These are phyloP conservation scores for Xerocomus spinulosus DNA, from an alignment of 768 basidiomycete genomes.

Conservation along the genomic window DNA sequence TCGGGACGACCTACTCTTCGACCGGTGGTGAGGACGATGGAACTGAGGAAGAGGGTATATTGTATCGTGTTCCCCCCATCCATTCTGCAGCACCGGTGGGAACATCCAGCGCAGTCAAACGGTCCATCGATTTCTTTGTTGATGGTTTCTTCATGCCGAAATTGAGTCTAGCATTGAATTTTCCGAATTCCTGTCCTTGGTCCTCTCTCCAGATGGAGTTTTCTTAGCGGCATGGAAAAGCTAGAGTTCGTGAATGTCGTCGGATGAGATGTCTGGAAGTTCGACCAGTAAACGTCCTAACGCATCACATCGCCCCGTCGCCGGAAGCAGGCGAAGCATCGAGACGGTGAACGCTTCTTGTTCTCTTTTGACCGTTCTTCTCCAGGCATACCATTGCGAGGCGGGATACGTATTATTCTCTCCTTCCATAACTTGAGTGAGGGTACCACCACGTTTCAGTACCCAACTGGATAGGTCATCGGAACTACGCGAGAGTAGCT, in stretches of 20 bases:
- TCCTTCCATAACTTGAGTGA: neutral
- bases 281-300: neutral
- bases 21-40: neutral
- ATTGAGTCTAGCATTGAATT: no score
- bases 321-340: neutral
- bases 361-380: neutral
- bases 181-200: neutral
- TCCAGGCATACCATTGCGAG: neutral
- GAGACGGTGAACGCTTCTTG: neutral
- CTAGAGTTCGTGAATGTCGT: neutral
- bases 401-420: neutral
- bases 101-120: neutral
- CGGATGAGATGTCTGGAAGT: neutral
- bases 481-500: neutral
- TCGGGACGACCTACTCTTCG: no score
- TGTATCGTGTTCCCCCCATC: neutral
- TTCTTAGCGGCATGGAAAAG: neutral
- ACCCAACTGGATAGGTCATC: neutral
- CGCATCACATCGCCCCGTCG: neutral
- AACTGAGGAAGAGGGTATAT: neutral
- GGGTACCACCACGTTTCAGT: neutral
- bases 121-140: neutral
- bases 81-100: neutral
- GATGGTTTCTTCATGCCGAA: neutral
- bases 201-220: neutral